phyloP scores from a whole-genome alignment of 1,284 basidiomycete species.

The Coniferiporia weirii region DNA sequence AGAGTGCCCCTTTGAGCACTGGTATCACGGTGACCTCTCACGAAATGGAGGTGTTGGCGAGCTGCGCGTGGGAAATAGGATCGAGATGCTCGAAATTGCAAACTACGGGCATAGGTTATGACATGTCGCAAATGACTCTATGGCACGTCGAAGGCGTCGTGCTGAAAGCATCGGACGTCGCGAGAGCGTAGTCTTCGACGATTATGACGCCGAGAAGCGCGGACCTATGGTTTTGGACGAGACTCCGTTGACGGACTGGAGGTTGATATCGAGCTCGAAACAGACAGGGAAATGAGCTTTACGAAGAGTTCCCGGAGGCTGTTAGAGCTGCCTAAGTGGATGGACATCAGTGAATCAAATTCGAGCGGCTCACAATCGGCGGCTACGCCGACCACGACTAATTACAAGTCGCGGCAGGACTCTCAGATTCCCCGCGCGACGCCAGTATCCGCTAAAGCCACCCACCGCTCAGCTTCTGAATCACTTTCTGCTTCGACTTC shows the following conservation, averaged over 20 bases:
- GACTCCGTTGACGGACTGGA: slow-evolving; percentile 64
- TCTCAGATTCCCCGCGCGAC: slow-evolving; percentile 18
- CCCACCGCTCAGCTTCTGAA: slow-evolving; percentile 5
- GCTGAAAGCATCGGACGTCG: slow-evolving; percentile 47
- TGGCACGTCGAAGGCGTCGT: slow-evolving; percentile 25
- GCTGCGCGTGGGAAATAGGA: slow-evolving; percentile 57
- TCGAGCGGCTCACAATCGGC: not conserved
- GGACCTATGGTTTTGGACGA: slow-evolving; percentile 61
- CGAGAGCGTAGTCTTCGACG: slow-evolving; percentile 62
- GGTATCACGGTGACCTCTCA: slow-evolving; percentile 76
- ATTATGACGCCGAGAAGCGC: slow-evolving; percentile 41
- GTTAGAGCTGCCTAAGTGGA: slow-evolving; percentile 9
- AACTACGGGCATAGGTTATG: slow-evolving; percentile 62
- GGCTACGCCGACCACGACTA: slow-evolving; percentile 1
- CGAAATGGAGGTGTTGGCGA: slow-evolving; percentile 78
- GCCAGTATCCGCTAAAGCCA: slow-evolving; percentile 2
- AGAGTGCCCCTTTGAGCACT: slow-evolving; percentile 74
- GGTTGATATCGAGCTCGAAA: slow-evolving; percentile 44
- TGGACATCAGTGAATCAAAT: not conserved
- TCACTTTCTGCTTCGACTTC: slow-evolving; percentile 10
- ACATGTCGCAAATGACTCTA: slow-evolving; percentile 22
- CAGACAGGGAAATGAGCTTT: slow-evolving; percentile 31
- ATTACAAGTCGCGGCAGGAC: slow-evolving; percentile 2
- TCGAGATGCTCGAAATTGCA: slow-evolving; percentile 79
- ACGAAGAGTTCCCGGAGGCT: slow-evolving; percentile 3